Evolutionary conservation across 495 filamentous ascomycete species (phyloP).

Genomic region (Talaromyces wortmannii): DNA sequence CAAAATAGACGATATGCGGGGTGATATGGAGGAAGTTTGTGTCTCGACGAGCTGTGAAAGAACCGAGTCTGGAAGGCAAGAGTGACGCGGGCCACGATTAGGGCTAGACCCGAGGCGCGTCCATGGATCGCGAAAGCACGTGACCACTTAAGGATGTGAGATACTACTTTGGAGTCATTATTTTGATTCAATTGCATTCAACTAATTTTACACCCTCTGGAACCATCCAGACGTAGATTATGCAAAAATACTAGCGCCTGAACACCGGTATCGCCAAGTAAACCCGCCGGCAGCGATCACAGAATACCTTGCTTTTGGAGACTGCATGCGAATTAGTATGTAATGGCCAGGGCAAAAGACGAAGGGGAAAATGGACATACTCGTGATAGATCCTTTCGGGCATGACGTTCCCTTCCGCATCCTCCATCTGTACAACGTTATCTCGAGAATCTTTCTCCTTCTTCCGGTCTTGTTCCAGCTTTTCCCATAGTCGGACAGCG

Average conservation of each 20-base stretch:
- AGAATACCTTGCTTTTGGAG: conserved; percentile 52
- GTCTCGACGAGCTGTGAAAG: too few relatives aligned
- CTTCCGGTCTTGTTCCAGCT: conserved; percentile 81
- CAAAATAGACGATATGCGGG: too few relatives aligned
- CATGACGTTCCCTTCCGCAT: conserved; percentile 96
- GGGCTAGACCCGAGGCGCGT: conserved; percentile 13
- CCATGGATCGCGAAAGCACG: conserved; percentile 34
- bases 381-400: conserved; percentile 95
- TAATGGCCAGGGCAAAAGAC: neutral
- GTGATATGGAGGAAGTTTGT: too few relatives aligned
- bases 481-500: conserved; percentile 83
- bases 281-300: conserved; percentile 8
- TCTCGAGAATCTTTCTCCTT: conserved; percentile 67
- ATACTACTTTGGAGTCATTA: neutral
- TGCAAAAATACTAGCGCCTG: neutral
- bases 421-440: conserved; percentile 95
- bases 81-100: neutral
- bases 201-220: neutral
- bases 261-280: neutral
- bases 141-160: conserved; percentile 11
- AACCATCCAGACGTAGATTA: neutral
- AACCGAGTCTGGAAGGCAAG: too few relatives aligned
- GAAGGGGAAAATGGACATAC: conserved; percentile 20
- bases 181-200: neutral
- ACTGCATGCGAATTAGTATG: conserved; percentile 26